Evolutionary conservation across 179 eudicot species (phyloP).

Genomic region (Camellia oleifera): DNA sequence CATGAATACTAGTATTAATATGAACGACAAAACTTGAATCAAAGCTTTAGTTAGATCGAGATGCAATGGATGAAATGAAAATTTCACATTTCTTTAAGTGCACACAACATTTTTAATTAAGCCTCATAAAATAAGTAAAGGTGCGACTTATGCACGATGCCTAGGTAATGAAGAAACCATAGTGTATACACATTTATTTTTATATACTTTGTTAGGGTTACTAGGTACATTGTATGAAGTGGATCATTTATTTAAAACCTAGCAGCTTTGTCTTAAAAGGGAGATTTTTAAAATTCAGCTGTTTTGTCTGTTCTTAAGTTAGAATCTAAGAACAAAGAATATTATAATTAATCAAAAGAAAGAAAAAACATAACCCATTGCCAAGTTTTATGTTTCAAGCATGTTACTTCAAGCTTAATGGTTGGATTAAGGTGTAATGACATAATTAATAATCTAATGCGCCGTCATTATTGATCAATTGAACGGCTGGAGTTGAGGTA

Average conservation of each 20-base stretch:
- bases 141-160: neutral
- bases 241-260: constrained; percentile 1
- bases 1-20: neutral
- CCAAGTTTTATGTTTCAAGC: neutral
- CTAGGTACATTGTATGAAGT: constrained; percentile 17
- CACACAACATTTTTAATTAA: neutral
- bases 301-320: constrained; percentile 20
- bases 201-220: neutral
- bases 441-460: neutral
- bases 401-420: neutral
- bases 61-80: neutral
- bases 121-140: no score
- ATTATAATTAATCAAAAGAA: neutral
- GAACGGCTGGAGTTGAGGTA: neutral
- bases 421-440: neutral
- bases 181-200: neutral
- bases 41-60: neutral
- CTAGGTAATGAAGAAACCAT: neutral
- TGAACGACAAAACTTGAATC: neutral
- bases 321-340: neutral
- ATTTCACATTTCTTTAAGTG: neutral
- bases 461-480: neutral
- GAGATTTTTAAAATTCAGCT: constrained; percentile 6
- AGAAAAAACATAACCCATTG: neutral
- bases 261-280: constrained; percentile 10